Percentiles rank a stretch among this genome's conserved stretches.
Conservation (phyloP, 2,329 filamentous ascomycete genomes). For the Amauroascus verrucosus region DNA sequence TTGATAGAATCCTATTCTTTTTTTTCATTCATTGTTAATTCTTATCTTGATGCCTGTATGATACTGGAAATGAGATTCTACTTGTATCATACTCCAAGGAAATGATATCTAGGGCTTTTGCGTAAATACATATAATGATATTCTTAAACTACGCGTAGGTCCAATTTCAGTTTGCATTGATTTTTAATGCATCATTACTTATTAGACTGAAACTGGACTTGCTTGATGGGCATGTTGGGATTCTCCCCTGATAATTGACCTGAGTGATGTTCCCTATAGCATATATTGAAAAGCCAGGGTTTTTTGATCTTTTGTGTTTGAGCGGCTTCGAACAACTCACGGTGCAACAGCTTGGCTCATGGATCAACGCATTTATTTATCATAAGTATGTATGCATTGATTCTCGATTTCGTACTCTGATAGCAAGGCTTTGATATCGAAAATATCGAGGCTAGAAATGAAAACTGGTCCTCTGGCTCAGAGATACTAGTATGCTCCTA, state of each 20-base stretch:
- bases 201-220: too few species aligned
- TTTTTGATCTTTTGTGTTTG: not conserved
- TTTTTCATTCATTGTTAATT: not conserved
- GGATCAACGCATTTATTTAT: too few species aligned
- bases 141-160: not conserved
- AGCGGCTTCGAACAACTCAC: too few species aligned
- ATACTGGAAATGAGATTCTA: not conserved
- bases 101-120: not conserved
- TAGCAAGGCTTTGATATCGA: too few species aligned
- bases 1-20: not conserved
- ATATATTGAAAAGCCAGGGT: too few species aligned
- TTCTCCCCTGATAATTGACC: not conserved
- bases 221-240: not conserved
- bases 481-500: too few species aligned
- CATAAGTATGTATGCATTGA: too few species aligned
- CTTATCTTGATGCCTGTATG: constrained; percentile 9
- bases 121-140: not conserved
- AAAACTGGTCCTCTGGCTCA: not conserved
- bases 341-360: too few species aligned
- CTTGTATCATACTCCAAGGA: constrained; percentile 9
- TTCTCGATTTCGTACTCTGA: too few species aligned
- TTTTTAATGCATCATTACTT: not conserved
- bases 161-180: not conserved
- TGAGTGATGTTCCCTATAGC: not conserved
- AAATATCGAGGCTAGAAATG: too few species aligned